Evolutionary conservation across 176 grass and related monocot genomes (phyloP).

Genomic region (Musa itinerans): DNA sequence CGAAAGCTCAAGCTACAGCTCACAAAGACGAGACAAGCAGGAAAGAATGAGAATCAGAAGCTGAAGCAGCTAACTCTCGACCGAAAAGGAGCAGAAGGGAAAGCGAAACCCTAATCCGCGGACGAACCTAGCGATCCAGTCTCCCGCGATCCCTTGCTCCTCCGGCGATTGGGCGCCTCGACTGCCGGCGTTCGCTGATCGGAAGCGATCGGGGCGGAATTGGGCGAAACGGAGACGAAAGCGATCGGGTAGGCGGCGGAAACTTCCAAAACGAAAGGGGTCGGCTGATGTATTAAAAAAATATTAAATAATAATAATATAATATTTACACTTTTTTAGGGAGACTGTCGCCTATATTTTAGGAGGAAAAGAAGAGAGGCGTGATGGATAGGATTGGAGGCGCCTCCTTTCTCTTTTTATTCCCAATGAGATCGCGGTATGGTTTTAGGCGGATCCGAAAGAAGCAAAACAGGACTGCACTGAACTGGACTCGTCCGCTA

Average conservation of each 20-base stretch:
- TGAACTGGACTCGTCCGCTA: no score
- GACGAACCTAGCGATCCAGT: background rate
- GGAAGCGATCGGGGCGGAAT: conserved; percentile 4
- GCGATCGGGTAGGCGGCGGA: background rate
- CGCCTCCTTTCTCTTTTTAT: no score
- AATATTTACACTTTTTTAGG: no score
- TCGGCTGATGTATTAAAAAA: background rate
- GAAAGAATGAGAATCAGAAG: background rate
- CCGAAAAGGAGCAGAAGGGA: background rate
- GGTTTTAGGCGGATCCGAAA: no score
- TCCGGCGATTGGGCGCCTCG: background rate
- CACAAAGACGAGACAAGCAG: background rate
- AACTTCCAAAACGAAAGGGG: conserved; percentile 2
- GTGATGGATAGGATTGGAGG: no score
- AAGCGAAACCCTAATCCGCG: background rate
- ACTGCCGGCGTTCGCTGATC: background rate
- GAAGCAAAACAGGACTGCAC: no score
- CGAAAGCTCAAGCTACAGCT: background rate
- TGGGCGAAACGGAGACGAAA: background rate
- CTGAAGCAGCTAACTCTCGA: background rate
- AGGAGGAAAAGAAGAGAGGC: no score
- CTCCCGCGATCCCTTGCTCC: background rate
- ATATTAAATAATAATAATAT: no score
- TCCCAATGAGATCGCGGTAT: no score
- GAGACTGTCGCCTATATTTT: no score